Evolutionary conservation across 2,329 filamentous ascomycete genomes (phyloP), one percentile per base, ranked within the genome.

Genomic region (Coleophoma cylindrospora): DNA sequence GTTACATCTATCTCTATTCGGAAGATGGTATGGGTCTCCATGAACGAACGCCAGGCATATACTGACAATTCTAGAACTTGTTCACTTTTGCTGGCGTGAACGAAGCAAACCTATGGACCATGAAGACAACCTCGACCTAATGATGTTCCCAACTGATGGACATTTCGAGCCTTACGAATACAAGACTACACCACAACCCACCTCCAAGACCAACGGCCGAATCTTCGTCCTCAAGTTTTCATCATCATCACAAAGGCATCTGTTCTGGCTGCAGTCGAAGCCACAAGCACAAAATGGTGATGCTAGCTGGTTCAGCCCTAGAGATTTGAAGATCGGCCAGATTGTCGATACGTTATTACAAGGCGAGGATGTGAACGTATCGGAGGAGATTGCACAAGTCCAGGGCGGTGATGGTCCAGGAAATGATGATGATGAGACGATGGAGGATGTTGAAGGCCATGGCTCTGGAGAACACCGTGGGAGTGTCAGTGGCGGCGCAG

Each of bases 191-290:
- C 75, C 78, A 47, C 76, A 82, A 57, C 73, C 77, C 1, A 74
- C 76, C 14, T 73, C 80, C 50, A 82, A 88, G 64, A 86, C 86
- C 43, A 91, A 95, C 66, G 95, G 91, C 58, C 89, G 94, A 62
- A 85, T 99, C 67, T 96, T 91, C 68, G 85, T 88, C 51, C 83
- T 99, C 64, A 96, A 95, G 70, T 99, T 99, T 74, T 81, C 80
- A 32, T 96, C 91, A 12, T 96, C 90, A 55, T 94, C 91, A 51
- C 86, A 95, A 70, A 84, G 91, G 63, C 80, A 97, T 70, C 78
- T 96, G 52, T 99, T 97, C 75, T 99, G 92, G 91, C 76, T 99
- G 64, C 94, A 99, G 72, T 94, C 90, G 32, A 91, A 91, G 70
- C 80, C 86, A 33, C 91, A 96, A 71, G 82, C 70, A 65, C 79